These are phyloP conservation scores for Erythrobasidium hasegawianum DNA, from an alignment of 1,284 basidiomycete genomes.

Conservation along the genomic window DNA sequence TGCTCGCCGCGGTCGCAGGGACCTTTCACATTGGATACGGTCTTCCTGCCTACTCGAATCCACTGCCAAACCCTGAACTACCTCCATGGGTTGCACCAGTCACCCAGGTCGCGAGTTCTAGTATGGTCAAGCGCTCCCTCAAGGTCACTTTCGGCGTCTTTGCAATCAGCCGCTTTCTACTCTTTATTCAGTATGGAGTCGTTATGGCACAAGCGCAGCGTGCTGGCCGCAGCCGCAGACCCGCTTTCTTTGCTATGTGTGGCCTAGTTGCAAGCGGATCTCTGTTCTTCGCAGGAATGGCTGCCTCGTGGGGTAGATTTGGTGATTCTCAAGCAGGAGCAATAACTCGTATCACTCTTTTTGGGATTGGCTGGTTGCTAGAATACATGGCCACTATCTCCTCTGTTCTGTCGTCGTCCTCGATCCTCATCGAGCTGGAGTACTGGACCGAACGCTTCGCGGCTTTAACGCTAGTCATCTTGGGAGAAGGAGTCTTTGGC, in stretches of 20 bases:
- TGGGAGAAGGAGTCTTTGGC: slow-evolving; percentile 21
- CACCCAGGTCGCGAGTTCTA: background rate
- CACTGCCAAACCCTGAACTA: background rate
- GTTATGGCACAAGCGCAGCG: slow-evolving; percentile 9
- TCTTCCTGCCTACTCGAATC: slow-evolving; percentile 2
- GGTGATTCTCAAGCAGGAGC: background rate
- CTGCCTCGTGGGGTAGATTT: background rate
- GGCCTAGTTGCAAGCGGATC: slow-evolving; percentile 9
- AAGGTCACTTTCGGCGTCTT: slow-evolving; percentile 7
- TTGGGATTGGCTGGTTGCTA: slow-evolving; percentile 4
- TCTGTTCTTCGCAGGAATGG: background rate
- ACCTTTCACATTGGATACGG: slow-evolving; percentile 12
- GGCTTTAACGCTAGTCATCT: slow-evolving; percentile 19
- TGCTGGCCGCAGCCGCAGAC: slow-evolving; percentile 2
- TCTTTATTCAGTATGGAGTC: slow-evolving; percentile 18
- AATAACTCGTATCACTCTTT: slow-evolving; percentile 12
- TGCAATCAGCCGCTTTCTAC: slow-evolving; percentile 15
- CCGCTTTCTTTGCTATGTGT: slow-evolving; percentile 9
- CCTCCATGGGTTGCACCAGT: slow-evolving; percentile 1
- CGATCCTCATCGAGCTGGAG: slow-evolving; percentile 7
- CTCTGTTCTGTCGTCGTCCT: slow-evolving; percentile 1
- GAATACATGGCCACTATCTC: slow-evolving; percentile 4
- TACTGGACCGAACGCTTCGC: slow-evolving; percentile 32
- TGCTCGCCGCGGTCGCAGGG: slow-evolving; percentile 21
- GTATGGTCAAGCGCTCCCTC: slow-evolving; percentile 2